A percentile compares a stretch with the other conserved stretches of the same genome.
These are phyloP conservation scores for Hymenoscyphus infarciens DNA, from an alignment of 2,329 filamentous ascomycete species.

Conservation along the genomic window DNA sequence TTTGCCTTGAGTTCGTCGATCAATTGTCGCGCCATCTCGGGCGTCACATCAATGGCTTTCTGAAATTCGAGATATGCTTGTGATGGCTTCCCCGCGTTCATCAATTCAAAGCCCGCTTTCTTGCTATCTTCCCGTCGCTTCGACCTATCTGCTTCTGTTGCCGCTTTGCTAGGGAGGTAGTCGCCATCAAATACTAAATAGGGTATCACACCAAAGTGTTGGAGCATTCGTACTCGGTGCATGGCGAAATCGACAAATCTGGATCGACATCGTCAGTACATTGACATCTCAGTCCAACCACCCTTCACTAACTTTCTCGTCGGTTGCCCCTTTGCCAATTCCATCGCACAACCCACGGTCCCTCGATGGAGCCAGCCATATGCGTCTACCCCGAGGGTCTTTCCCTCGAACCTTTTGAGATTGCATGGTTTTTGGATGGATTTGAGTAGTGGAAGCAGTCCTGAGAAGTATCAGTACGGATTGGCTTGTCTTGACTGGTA, in stretches of 20 bases:
- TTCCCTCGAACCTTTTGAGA: conserved; percentile 80
- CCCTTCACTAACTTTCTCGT: conserved; percentile 69
- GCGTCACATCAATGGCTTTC: conserved; percentile 93
- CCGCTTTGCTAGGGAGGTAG: conserved; percentile 87
- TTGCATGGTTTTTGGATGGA: conserved; percentile 90
- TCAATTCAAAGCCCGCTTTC: conserved; percentile 69
- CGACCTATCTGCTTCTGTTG: conserved; percentile 75
- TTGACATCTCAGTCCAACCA: background rate
- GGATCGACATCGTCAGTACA: conserved; percentile 6
- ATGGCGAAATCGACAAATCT: conserved; percentile 90
- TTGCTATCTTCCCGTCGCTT: conserved; percentile 74
- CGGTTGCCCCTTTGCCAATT: conserved; percentile 82
- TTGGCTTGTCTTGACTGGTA: background rate
- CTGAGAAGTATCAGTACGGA: conserved; percentile 43
- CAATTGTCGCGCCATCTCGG: conserved; percentile 86
- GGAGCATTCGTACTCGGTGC: conserved; percentile 87
- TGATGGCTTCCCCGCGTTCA: conserved; percentile 74
- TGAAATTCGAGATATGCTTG: conserved; percentile 85
- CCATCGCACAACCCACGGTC: conserved; percentile 83
- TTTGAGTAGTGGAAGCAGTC: conserved; percentile 86
- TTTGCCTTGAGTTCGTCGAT: conserved; percentile 87
- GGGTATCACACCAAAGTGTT: conserved; percentile 89
- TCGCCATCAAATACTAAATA: conserved; percentile 97
- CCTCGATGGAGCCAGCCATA: conserved; percentile 98
- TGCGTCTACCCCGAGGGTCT: conserved; percentile 90